A percentile compares a stretch with the other conserved stretches of the same genome.
Conservation (phyloP, 225 moss, liverwort and hornwort genomes). For the Physcomitrellopsis africana region DNA sequence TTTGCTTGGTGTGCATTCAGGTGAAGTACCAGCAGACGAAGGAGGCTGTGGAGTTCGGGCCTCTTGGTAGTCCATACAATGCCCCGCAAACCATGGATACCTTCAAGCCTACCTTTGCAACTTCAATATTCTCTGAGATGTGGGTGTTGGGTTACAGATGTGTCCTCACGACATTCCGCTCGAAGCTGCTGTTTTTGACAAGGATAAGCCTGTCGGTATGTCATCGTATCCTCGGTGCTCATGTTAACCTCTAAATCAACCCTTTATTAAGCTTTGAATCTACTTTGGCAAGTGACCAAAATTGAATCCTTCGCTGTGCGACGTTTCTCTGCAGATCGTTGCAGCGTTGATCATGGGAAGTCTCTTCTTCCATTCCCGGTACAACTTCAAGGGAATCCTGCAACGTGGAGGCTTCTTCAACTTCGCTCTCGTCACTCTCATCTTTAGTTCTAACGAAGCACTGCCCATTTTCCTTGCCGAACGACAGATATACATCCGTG, state of each 20-base stretch:
- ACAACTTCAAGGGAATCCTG: conserved; percentile 37
- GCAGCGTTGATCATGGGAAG: conserved; percentile 49
- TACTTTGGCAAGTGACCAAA: neutral
- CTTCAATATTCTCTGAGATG: conserved; percentile 12
- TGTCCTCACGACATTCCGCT: conserved; percentile 6
- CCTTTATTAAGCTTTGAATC: neutral
- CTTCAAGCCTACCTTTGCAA: neutral
- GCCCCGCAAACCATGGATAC: neutral
- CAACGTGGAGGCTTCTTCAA: conserved; percentile 42
- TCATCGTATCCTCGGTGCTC: neutral
- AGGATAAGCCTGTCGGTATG: neutral
- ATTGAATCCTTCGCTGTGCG: neutral
- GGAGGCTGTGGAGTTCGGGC: neutral
- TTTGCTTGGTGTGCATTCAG: neutral
- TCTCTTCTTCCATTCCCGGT: conserved; percentile 40
- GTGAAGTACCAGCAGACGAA: conserved; percentile 3
- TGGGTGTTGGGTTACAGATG: conserved; percentile 9
- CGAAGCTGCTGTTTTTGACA: neutral
- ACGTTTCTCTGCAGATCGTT: conserved; percentile 33
- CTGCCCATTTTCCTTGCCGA: conserved; percentile 51
- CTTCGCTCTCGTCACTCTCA: conserved; percentile 49
- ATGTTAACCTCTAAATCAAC: neutral
- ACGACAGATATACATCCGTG: conserved; percentile 59
- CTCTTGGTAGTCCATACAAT: neutral
- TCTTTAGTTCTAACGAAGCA: conserved; percentile 62